Evolutionary conservation across 805 yeast species (phyloP).

Genomic region (Myxozyma neotropica): DNA sequence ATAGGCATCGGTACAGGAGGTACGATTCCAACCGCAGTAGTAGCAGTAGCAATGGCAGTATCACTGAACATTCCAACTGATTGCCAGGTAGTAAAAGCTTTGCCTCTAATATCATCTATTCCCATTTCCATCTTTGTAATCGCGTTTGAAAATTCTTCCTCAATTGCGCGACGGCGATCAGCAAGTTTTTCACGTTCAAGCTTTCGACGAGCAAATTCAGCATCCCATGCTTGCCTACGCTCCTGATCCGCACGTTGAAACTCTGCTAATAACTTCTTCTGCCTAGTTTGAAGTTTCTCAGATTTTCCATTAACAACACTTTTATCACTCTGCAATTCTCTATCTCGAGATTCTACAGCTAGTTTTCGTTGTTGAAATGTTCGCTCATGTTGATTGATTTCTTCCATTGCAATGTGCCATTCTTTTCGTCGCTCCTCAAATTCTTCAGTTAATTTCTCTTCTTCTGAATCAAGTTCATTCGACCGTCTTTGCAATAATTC

Average conservation of each 20-base stretch:
- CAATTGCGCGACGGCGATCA: conserved; percentile 39
- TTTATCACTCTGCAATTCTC: conserved; percentile 35
- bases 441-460: neutral
- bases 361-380: conserved; percentile 21
- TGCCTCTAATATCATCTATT: conserved; percentile 36
- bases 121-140: conserved; percentile 43
- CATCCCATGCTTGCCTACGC: conserved; percentile 31
- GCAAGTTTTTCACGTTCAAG: conserved; percentile 37
- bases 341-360: conserved; percentile 29
- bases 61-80: conserved; percentile 15
- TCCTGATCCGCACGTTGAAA: conserved; percentile 39
- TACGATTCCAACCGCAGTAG: conserved; percentile 10
- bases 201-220: conserved; percentile 37
- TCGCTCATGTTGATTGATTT: conserved; percentile 23
- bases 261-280: conserved; percentile 36
- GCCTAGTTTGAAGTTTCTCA: conserved; percentile 38
- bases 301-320: conserved; percentile 33
- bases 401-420: conserved; percentile 33
- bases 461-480: conserved; percentile 22
- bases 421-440: conserved; percentile 19
- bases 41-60: conserved; percentile 5
- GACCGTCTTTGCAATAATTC: conserved; percentile 23
- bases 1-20: conserved; percentile 11
- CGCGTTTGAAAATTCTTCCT: conserved; percentile 41
- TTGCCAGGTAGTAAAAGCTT: conserved; percentile 32